Base-by-base conservation (phyloP, 148 eudicot genomes). In the Vaccinium vitisidaea region DNA sequence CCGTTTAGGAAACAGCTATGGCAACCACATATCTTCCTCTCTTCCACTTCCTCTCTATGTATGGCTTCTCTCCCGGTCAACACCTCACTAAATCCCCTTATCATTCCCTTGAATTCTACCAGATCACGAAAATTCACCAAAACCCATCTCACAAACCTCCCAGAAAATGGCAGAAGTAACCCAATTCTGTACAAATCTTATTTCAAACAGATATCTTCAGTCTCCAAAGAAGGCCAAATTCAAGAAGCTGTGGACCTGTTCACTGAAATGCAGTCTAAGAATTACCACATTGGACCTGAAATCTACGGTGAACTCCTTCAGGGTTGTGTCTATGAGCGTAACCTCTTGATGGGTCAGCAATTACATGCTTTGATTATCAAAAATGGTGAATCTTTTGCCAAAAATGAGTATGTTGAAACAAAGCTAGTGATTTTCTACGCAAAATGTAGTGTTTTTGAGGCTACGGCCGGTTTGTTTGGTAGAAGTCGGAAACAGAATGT, bases 361-460 rank as follows among this genome's bases (percentile, higher is more conserved):
- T 88, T 91, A 82, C 94, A 92, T 53, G 88, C 90, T 32, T 39
- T 84, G 65, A 86, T 91, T 59, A 86, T 92, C 0, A 92, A 91
- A 91, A 86, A 85, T 82, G 94, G 93, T 74, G 89, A 87, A 23
- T 18, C 80, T 27, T 91, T 85, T 81, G 78, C 87, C 2, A 78
- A 49, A 80, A 91, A 91, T 87, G 89, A 91, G 86, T 92, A 87
- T 52, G 85, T 92, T 87, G 88, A 84, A 59, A 91, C 93, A 30
- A 92, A 91, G 84, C 88, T 92, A 52, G 84, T 92, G 56, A 86
- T 91, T n/a, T 91, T 92, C 82, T 91, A 92, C 84, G 86, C 92
- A 49, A 92, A 92, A 83, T 92, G 94, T 84, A 91, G 89, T 81
- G 58, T 78, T 76, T 50, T 88, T 32, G 86, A 89, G 21, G 80